Conservation (phyloP, 106 monocot species). For the Acorus gramineus region DNA sequence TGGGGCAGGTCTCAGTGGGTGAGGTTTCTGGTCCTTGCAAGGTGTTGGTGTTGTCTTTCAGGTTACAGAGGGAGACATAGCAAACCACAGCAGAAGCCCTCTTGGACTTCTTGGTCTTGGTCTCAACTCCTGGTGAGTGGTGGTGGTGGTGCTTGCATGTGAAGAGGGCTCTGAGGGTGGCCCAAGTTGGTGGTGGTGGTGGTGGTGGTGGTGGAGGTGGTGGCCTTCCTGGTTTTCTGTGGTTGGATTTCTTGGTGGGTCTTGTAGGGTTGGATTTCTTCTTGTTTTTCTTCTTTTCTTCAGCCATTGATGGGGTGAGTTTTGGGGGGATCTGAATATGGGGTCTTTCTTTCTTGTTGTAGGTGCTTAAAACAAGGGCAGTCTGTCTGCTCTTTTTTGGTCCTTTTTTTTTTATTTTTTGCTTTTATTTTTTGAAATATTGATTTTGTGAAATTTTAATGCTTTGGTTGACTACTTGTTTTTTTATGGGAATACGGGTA, state of each 20-base stretch:
- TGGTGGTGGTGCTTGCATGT: slow-evolving; percentile 23
- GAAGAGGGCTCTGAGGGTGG: slow-evolving; percentile 35
- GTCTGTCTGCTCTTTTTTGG: too few relatives aligned
- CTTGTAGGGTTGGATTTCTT: neutral
- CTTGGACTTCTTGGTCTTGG: slow-evolving; percentile 9
- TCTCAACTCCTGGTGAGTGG: neutral
- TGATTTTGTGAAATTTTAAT: too few relatives aligned
- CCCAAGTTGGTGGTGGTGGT: slow-evolving; percentile 14
- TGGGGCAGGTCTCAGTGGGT: slow-evolving; percentile 14
- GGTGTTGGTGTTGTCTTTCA: slow-evolving; percentile 17
- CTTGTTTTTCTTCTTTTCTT: slow-evolving; percentile 1
- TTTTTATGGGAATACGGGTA: too few relatives aligned
- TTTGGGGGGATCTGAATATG: too few relatives aligned
- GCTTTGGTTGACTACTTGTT: too few relatives aligned
- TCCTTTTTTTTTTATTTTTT: too few relatives aligned
- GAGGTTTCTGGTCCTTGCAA: slow-evolving; percentile 14
- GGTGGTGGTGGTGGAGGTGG: too few relatives aligned
- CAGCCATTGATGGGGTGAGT: neutral
- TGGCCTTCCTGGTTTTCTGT: too few relatives aligned
- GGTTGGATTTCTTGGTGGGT: too few relatives aligned
- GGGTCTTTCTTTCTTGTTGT: too few relatives aligned
- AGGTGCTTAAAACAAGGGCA: too few relatives aligned
- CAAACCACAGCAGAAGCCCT: slow-evolving; percentile 14
- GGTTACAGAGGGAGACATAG: slow-evolving; percentile 38
- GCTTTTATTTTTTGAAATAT: too few relatives aligned